Conservation (phyloP, 139 green algal species). For the Raphidocelis subcapitata region DNA sequence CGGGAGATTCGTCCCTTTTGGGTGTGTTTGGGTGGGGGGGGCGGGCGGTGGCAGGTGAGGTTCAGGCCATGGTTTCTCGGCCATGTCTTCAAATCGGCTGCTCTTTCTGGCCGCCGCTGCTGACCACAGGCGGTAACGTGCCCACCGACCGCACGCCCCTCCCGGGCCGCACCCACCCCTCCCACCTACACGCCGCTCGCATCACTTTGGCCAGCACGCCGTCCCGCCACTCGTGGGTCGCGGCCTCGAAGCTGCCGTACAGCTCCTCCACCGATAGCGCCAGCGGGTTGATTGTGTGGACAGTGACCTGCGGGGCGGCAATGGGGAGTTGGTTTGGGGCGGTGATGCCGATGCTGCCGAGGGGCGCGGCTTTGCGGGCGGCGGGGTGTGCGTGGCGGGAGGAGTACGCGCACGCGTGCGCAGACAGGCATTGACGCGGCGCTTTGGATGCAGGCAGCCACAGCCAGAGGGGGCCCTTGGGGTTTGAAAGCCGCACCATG, state of each 20-base stretch:
- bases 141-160: too few species aligned
- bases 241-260: conserved; percentile 74
- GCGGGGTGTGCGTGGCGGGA: not conserved
- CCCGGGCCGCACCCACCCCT: too few species aligned
- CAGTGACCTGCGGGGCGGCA: conserved; percentile 68
- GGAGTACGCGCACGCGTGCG: not conserved
- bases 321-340: not conserved
- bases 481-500: too few species aligned
- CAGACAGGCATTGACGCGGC: not conserved
- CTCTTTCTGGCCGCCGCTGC: too few species aligned
- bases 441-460: not conserved
- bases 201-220: conserved; percentile 84
- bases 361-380: not conserved
- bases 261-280: conserved; percentile 83
- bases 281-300: conserved; percentile 85
- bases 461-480: too few species aligned
- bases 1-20: conserved; percentile 39
- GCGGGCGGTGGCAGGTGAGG: too few species aligned
- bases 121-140: too few species aligned
- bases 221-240: conserved; percentile 91
- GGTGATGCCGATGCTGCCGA: not conserved
- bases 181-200: conserved; percentile 35
- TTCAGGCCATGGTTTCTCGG: conserved; percentile 72
- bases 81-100: too few species aligned
- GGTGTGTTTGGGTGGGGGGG: too few species aligned